Evolutionary conservation across 345 rosid genomes (phyloP).

Genomic region (Salix suchowensis): DNA sequence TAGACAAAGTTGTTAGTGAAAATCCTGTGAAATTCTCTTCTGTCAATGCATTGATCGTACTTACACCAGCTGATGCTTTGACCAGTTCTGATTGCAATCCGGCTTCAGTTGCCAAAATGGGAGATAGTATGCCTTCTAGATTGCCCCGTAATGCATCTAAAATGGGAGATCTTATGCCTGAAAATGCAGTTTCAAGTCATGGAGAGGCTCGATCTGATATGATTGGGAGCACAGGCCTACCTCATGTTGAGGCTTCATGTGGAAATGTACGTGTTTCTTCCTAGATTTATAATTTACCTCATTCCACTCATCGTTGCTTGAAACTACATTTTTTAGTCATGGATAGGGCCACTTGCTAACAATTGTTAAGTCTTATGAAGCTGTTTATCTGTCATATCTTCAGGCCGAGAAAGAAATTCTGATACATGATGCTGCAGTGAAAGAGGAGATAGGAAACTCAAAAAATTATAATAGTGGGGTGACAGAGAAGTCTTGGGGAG

Average conservation of each 20-base stretch:
- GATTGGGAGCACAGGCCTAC: constrained; percentile 26
- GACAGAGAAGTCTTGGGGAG: constrained; percentile 20
- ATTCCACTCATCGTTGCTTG: not conserved
- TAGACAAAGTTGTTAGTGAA: constrained; percentile 58
- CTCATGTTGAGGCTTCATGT: constrained; percentile 21
- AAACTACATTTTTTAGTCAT: not conserved
- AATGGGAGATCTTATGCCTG: constrained; percentile 35
- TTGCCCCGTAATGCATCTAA: constrained; percentile 29
- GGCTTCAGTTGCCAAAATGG: constrained; percentile 32
- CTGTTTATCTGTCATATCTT: not conserved
- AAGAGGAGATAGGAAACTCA: constrained; percentile 33
- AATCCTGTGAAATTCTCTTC: constrained; percentile 53
- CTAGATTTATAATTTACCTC: not conserved
- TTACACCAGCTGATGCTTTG: constrained; percentile 32
- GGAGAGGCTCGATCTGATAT: constrained; percentile 36
- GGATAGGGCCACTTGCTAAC: not conserved
- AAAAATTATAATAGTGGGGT: constrained; percentile 24
- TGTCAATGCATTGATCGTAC: constrained; percentile 38
- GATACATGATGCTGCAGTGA: constrained; percentile 34
- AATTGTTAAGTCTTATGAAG: not conserved
- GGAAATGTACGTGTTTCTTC: constrained; percentile 40
- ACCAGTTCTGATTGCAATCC: constrained; percentile 36
- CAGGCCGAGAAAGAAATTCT: constrained; percentile 31
- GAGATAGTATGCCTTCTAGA: constrained; percentile 30
- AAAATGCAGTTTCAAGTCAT: constrained; percentile 31